Conservation (phyloP, 129 eudicot genomes). For the Centaurea solstitialis region DNA sequence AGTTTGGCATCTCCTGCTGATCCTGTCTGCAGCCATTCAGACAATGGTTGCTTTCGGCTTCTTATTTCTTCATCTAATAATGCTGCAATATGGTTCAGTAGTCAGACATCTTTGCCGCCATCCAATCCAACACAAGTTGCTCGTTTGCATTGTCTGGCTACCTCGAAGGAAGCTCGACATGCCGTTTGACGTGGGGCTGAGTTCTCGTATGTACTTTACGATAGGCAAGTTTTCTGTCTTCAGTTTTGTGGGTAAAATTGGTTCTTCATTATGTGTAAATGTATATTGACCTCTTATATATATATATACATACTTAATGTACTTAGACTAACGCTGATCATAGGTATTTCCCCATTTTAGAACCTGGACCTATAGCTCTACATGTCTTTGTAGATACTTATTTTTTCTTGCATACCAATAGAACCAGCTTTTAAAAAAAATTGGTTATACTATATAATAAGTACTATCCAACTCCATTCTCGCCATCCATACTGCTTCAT, state of each 20-base stretch:
- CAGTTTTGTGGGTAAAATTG: slow-evolving; percentile 31
- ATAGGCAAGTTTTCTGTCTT: slow-evolving; percentile 25
- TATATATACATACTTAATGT: background rate
- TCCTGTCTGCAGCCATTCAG: slow-evolving; percentile 22
- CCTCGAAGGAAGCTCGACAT: slow-evolving; percentile 21
- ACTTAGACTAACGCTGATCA: slow-evolving; percentile 3
- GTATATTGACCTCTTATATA: slow-evolving; percentile 13
- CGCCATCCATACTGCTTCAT: background rate
- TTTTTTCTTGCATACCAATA: background rate
- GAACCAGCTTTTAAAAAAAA: too few relatives aligned
- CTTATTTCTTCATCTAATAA: slow-evolving; percentile 26
- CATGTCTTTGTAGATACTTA: slow-evolving; percentile 19
- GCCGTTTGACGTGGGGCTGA: slow-evolving; percentile 25
- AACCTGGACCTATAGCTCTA: slow-evolving; percentile 7
- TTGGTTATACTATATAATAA: background rate
- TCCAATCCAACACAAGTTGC: slow-evolving; percentile 22
- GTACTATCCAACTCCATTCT: background rate
- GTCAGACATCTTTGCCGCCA: slow-evolving; percentile 24
- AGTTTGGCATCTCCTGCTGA: slow-evolving; percentile 18
- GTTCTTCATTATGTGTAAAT: slow-evolving; percentile 16
- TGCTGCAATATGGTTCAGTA: slow-evolving; percentile 27
- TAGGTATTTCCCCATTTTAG: slow-evolving; percentile 12
- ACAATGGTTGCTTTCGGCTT: slow-evolving; percentile 30
- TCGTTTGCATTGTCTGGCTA: slow-evolving; percentile 31
- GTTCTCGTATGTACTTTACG: slow-evolving; percentile 26